Percentiles rank a stretch among this genome's conserved stretches.
phyloP scores from a whole-genome alignment of 169 alveolate genomes.

The Neospora caninum region DNA sequence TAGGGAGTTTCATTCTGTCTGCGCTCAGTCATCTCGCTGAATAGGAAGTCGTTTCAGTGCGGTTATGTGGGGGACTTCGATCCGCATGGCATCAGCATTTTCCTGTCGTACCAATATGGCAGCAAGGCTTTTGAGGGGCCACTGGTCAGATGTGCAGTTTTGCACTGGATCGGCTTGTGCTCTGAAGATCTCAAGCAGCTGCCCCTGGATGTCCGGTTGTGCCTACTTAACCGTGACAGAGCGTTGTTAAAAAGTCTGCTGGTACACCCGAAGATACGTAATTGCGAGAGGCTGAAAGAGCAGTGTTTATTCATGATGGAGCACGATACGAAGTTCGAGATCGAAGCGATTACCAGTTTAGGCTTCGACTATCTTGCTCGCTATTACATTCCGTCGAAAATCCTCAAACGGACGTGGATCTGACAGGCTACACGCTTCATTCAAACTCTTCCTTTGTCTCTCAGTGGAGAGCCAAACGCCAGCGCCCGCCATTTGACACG shows the following conservation, averaged over 20 bases:
- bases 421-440: neutral
- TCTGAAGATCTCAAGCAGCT: slow-evolving; percentile 10
- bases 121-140: slow-evolving; percentile 28
- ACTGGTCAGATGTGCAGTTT: neutral
- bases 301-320: slow-evolving; percentile 41
- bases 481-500: too few relatives aligned
- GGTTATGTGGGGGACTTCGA: slow-evolving; percentile 66
- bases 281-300: neutral
- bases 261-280: slow-evolving; percentile 22
- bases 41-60: neutral
- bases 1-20: neutral
- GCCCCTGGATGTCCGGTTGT: slow-evolving; percentile 11
- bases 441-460: neutral
- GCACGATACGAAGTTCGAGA: slow-evolving; percentile 34
- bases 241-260: slow-evolving; percentile 12
- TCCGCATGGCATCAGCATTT: slow-evolving; percentile 64
- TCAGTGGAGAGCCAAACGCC: too few relatives aligned
- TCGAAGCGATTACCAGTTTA: slow-evolving; percentile 47
- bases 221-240: slow-evolving; percentile 27
- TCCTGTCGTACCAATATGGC: slow-evolving; percentile 43
- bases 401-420: slow-evolving; percentile 45
- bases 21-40: neutral
- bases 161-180: slow-evolving; percentile 63
- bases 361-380: slow-evolving; percentile 48
- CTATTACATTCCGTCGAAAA: slow-evolving; percentile 39